Evolutionary conservation across 768 basidiomycete species (phyloP), one percentile per base, ranked within the genome.

Genomic region (Xanthoconium purpureum): DNA sequence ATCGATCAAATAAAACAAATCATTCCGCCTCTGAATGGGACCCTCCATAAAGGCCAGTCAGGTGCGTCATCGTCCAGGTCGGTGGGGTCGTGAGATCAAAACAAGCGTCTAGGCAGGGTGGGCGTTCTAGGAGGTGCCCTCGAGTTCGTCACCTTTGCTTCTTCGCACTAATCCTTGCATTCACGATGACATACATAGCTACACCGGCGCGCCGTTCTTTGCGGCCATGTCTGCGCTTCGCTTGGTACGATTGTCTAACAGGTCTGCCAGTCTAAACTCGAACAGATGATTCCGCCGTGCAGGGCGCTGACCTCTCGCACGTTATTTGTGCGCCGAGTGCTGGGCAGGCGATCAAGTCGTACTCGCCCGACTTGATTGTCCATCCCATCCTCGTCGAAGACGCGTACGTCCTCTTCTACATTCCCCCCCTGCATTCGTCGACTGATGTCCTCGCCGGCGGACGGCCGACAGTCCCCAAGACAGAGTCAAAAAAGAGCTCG

Each of bases 191-290:
- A 15, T 24, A 24, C 33, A 5, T 58, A 97, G 96, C 70, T 98
- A 98, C 72, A 91, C 95, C 0, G 97, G 97, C 15, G 97, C 97
- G 18, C 97, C 97, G 0, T 99, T 86, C 79, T 98, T 98, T 69
- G 90, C 94, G 5, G 86, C 93, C 36, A 92, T 97, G 64, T 87
- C 95, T 4, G 91, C 94, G 1, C 79, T 96, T 60, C 83, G 92
- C 61, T 80, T 97, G 68, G 93, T 92, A 52, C 8, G 63, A 30
- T 32, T 20, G 28, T 52, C 38, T 50, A 43, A 14, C 33, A 20
- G 43, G 33, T 18, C 18, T 9, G 13, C 11, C 5, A 15, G 29
- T 30, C 58, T 46, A 33, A 48, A 20, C 18, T 20, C 13, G 42
- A 29, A 29, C 37, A 24, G 45, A 60, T 33, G 28, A 36, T 36